These are phyloP conservation scores for Chimonanthus praecox DNA, from an alignment of 164 flowering plant species.

Conservation along the genomic window DNA sequence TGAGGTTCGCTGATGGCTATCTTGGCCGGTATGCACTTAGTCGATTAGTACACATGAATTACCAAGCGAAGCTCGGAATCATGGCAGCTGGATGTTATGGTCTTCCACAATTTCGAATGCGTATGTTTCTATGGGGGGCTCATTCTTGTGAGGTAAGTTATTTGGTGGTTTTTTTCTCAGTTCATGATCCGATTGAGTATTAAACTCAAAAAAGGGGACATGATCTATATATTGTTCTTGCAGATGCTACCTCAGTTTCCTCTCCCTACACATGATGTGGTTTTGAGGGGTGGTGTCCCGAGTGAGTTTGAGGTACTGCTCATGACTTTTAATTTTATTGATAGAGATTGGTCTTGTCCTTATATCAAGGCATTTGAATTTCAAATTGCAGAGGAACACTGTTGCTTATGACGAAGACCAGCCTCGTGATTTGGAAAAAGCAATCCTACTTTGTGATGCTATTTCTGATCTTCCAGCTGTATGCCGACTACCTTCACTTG, in stretches of 20 bases:
- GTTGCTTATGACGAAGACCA: conserved; percentile 46
- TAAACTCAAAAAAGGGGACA: too few relatives aligned
- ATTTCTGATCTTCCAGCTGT: conserved; percentile 83
- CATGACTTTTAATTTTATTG: background rate
- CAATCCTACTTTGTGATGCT: conserved; percentile 57
- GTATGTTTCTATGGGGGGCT: conserved; percentile 89
- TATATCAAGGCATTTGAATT: background rate
- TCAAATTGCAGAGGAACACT: conserved; percentile 31
- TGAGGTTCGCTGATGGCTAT: conserved; percentile 51
- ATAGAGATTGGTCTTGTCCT: background rate
- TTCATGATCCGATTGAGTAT: background rate
- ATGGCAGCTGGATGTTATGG: conserved; percentile 89
- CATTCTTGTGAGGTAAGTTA: conserved; percentile 41
- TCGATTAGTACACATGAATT: conserved; percentile 55
- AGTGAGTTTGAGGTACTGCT: conserved; percentile 58
- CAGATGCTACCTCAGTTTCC: conserved; percentile 78
- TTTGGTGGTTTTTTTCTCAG: conserved; percentile 6
- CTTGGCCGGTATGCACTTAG: conserved; percentile 72
- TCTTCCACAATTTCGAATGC: conserved; percentile 76
- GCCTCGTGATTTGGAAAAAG: conserved; percentile 22
- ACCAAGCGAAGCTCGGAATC: conserved; percentile 72
- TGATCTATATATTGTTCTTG: conserved; percentile 4
- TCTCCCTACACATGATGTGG: conserved; percentile 74
- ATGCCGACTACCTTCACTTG: background rate
- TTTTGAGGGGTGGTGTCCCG: conserved; percentile 47